Evolutionary conservation across 208 protist species (phyloP).

Genomic region (Naegleria fowleri): DNA sequence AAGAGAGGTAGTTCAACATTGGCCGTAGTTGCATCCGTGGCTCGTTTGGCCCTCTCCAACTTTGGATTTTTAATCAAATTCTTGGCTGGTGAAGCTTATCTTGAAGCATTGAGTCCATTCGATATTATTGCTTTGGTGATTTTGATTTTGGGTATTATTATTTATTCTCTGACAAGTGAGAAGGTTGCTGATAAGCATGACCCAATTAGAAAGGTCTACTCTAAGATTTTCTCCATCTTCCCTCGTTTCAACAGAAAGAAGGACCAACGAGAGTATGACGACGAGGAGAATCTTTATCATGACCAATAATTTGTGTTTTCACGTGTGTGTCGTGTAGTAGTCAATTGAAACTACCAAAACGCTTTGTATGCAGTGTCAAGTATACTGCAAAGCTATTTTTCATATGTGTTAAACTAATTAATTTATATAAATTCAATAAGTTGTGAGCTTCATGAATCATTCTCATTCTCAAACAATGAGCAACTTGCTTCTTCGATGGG

Average conservation of each 20-base stretch:
- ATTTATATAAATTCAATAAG: too few relatives aligned
- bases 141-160: constrained; percentile 7
- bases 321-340: too few relatives aligned
- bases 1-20: constrained; percentile 12
- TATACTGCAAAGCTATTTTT: too few relatives aligned
- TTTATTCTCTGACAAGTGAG: neutral
- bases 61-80: constrained; percentile 13
- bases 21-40: neutral
- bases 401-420: too few relatives aligned
- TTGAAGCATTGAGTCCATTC: neutral
- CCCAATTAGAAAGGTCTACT: neutral
- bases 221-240: neutral
- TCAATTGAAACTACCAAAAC: too few relatives aligned
- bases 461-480: too few relatives aligned
- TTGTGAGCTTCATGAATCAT: too few relatives aligned
- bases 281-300: neutral
- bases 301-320: too few relatives aligned
- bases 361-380: too few relatives aligned
- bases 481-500: too few relatives aligned
- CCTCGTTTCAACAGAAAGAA: neutral
- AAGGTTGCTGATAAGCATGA: neutral
- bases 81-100: constrained; percentile 8
- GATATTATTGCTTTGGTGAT: constrained; percentile 17
- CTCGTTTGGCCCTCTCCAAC: neutral
- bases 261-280: neutral